Conservation (phyloP, 768 basidiomycete species). For the Boletus pseudopeckii region DNA sequence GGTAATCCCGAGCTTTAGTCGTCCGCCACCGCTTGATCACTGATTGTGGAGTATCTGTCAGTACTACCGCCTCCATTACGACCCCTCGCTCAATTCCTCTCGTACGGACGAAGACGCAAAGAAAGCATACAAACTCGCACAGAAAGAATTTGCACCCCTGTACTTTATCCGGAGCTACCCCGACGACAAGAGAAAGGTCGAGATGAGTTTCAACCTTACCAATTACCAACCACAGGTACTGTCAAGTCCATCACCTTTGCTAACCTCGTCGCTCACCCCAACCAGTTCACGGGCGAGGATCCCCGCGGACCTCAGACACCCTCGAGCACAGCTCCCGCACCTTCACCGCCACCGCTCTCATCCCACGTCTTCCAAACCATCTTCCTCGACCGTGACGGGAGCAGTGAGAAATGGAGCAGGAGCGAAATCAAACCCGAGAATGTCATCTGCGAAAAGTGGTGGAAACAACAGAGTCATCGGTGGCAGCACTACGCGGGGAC, state of each 20-base stretch:
- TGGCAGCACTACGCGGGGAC: background rate
- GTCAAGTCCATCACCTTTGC: background rate
- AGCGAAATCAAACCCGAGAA: background rate
- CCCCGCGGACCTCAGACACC: background rate
- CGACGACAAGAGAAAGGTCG: background rate
- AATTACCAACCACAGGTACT: background rate
- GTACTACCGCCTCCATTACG: background rate
- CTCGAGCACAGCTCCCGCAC: background rate
- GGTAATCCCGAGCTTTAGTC: background rate
- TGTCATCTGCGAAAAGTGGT: background rate
- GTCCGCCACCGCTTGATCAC: too few species aligned
- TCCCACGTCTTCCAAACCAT: slow-evolving; percentile 1
- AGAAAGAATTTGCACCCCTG: background rate
- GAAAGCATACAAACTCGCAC: background rate
- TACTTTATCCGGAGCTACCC: background rate
- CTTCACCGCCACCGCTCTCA: background rate
- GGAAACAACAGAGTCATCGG: background rate
- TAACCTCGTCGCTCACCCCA: background rate
- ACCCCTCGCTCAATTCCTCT: background rate
- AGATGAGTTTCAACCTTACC: slow-evolving; percentile 1
- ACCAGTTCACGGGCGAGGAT: slow-evolving; percentile 2
- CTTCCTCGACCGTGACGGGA: background rate
- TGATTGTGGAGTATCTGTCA: background rate
- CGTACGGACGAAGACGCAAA: background rate
- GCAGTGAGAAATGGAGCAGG: background rate